Percentiles rank a stretch among this genome's conserved stretches.
These are phyloP conservation scores for Thermothielavioides terrestris DNA, from an alignment of 495 filamentous ascomycete genomes.

Conservation along the genomic window DNA sequence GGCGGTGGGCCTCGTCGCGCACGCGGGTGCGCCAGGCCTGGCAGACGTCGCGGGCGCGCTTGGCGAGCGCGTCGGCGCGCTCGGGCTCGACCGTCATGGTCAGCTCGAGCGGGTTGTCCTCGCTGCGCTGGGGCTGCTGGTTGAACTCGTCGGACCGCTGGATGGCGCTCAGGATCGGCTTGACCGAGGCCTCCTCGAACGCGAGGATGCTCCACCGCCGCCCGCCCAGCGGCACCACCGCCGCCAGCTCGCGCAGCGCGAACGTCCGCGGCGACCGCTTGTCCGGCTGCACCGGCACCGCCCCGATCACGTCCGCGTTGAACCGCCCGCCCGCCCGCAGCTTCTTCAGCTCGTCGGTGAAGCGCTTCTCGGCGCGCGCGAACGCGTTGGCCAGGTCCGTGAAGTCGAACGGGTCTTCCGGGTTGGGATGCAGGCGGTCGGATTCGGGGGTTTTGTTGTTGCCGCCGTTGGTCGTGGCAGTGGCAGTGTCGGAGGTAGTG, in stretches of 20 bases:
- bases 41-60: conserved; percentile 46
- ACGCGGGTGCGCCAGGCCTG: conserved; percentile 55
- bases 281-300: conserved; percentile 51
- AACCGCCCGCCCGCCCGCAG: conserved; percentile 52
- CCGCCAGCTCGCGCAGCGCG: conserved; percentile 62
- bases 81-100: conserved; percentile 59
- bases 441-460: conserved; percentile 8
- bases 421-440: conserved; percentile 16
- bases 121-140: conserved; percentile 62
- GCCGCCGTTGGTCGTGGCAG: background rate
- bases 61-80: conserved; percentile 53
- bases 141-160: conserved; percentile 53
- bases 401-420: conserved; percentile 60
- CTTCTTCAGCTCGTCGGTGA: conserved; percentile 56
- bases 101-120: conserved; percentile 61
- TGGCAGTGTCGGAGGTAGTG: no score
- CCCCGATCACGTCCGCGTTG: conserved; percentile 58
- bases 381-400: conserved; percentile 54
- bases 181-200: conserved; percentile 48
- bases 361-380: conserved; percentile 43
- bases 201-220: conserved; percentile 58
- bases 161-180: conserved; percentile 64
- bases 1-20: conserved; percentile 41
- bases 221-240: conserved; percentile 64
- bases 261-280: conserved; percentile 40